Evolutionary conservation across 768 basidiomycete species (phyloP), one percentile per base, ranked within the genome.

Genomic region (Basidioascus undulatus): DNA sequence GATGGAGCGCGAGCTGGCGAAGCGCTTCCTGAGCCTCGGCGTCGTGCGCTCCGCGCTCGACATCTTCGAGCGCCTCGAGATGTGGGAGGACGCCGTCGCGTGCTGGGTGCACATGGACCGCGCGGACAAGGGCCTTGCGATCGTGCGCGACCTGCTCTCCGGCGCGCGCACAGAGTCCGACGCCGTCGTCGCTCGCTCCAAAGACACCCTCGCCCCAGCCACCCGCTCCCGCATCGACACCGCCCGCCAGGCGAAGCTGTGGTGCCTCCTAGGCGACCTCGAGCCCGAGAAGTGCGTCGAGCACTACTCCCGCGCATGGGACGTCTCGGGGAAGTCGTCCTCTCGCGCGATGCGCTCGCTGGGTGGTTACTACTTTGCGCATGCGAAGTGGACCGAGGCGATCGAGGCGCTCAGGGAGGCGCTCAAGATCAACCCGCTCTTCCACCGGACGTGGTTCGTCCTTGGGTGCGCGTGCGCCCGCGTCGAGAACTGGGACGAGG

Each of bases 61-160:
- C 56, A 87, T 94, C 41, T 96, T 84, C 53, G 77, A 83, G 59
- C 68, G 81, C 27, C 63, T 94, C 45, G 86, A 96, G 61, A 84
- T 94, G 84, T 98, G 87, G 87, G 92, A 92, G 60, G 82, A 94
- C 47, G 86, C 81, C 7, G 83, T 84, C 32, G 65, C 68, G 46
- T 96, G 89, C 58, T 81, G 77, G 65, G 72, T 74, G 44, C 63
- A 72, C 15, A 66, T 87, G 60, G 86, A 89, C 48, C 62, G 69
- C 48, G 69, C 68, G 9, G 39, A 47, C 26, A 73, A 71, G 53
- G 92, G 75, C 5, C 66, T 83, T 44, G 56, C 62, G 2, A 70
- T 98, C 55, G 82, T 96, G 30, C 68, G 69, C 19, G 84, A 89
- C 54, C 61, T 98, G 9, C 61, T 96, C 21, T 75, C 75, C 45